Percentiles rank a stretch among this genome's conserved stretches.
phyloP scores from a whole-genome alignment of 2,329 filamentous ascomycete species.

The Ophiostoma sp. region DNA sequence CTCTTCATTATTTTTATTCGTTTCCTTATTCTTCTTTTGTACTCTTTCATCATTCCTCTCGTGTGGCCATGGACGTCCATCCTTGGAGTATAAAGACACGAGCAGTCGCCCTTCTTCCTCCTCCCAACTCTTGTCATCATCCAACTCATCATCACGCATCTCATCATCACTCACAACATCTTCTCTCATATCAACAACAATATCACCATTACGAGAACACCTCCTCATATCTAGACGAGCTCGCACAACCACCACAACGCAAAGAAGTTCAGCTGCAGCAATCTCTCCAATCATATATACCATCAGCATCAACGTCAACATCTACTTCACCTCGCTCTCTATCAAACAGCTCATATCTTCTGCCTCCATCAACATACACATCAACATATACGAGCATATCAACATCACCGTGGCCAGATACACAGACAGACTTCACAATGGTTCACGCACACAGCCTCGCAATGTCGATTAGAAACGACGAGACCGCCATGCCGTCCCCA shows the following conservation, averaged over 20 bases:
- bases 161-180: constrained; percentile 7
- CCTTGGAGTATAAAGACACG: constrained; percentile 29
- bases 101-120: constrained; percentile 20
- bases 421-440: constrained; percentile 6
- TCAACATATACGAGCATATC: no score
- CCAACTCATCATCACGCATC: neutral
- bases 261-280: neutral
- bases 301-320: neutral
- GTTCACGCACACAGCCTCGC: neutral
- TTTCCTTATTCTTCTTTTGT: neutral
- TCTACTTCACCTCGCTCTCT: neutral
- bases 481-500: constrained; percentile 4
- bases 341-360: neutral
- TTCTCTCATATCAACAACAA: neutral
- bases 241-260: neutral
- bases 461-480: constrained; percentile 6
- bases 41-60: neutral
- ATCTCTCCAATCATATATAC: neutral
- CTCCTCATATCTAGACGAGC: neutral
- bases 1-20: constrained; percentile 11
- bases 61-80: constrained; percentile 14
- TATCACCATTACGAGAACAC: neutral
- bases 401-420: neutral
- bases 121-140: constrained; percentile 13
- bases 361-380: neutral